Evolutionary conservation across 768 basidiomycete species (phyloP).

Genomic region (Boletus reticuloceps): DNA sequence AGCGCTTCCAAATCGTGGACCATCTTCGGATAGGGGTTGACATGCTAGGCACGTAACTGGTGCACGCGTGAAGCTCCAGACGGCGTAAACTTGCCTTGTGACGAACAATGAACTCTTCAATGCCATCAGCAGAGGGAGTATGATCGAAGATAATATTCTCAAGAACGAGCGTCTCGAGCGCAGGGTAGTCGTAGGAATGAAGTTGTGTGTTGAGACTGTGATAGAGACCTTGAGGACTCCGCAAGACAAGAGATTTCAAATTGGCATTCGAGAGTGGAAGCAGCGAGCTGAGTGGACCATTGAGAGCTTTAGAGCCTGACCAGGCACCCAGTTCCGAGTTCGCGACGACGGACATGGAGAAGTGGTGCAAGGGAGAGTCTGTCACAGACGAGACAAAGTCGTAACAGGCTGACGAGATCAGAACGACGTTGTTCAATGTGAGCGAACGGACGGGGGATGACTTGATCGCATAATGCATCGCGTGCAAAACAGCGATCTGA

Average conservation of each 20-base stretch:
- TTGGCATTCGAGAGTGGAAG: conserved; percentile 20
- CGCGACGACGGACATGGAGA: conserved; percentile 31
- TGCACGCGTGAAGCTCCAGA: conserved; percentile 25
- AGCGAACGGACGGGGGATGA: conserved; percentile 22
- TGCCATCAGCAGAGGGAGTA: conserved; percentile 15
- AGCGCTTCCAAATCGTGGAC: conserved; percentile 27
- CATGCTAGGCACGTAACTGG: conserved; percentile 23
- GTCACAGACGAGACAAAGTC: conserved; percentile 26
- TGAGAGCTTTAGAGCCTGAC: conserved; percentile 31
- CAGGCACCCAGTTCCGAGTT: conserved; percentile 29
- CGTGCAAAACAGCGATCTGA: conserved; percentile 24
- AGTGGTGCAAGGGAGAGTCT: conserved; percentile 27
- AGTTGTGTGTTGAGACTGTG: conserved; percentile 26
- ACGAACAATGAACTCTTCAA: conserved; percentile 32
- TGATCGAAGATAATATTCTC: conserved; percentile 32
- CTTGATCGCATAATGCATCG: conserved; percentile 22
- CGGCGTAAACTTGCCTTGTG: conserved; percentile 26
- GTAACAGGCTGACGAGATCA: conserved; percentile 25
- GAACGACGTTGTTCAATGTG: conserved; percentile 23
- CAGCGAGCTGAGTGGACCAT: conserved; percentile 24
- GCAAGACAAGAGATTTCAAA: conserved; percentile 22
- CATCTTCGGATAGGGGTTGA: conserved; percentile 21
- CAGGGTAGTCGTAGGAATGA: conserved; percentile 19
- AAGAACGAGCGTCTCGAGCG: conserved; percentile 26
- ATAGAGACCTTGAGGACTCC: conserved; percentile 29